Evolutionary conservation across 2,329 filamentous ascomycete genomes (phyloP), one percentile per base, ranked within the genome.

Genomic region (Aspergillus arachidicola): DNA sequence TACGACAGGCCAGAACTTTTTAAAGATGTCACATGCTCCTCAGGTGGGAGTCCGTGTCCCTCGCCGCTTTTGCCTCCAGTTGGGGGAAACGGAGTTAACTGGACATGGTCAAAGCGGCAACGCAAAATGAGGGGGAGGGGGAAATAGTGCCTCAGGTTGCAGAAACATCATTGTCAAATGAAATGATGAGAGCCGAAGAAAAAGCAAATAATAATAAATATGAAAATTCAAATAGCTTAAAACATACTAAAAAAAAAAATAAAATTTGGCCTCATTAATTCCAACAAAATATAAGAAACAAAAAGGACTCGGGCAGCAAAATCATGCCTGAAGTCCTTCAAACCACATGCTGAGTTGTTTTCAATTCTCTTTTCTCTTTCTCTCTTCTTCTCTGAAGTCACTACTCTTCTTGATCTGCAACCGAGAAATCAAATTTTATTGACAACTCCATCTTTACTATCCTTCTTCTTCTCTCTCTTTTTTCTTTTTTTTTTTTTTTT

Each of bases 61-160:
- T n/a, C 16, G 66, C 66, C 53, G 65, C 64, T 66, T 63, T 63
- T 60, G 46, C 34, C 9, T 28, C 46, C 14, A 23, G 12, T 38
- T 26, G 21, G 21, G 45, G 21, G 12, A 28, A 6, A 14, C 12
- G 43, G 43, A 46, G 16, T 26, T 28, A 28, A 28, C 26, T 19
- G n/a, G 23, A 38, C 19, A 28, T 3, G 21, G 30, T 55, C 38
- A 69, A 66, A 66, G 67, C 67, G 57, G 69, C 69, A 43, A 48
- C 19, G 9, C 30, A 58, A 36, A 69, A 70, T 56, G 69, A 69
- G 67, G 69, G 69, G 69, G 64, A 65, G 60, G 68, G 66, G 67
- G 50, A 59, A 30, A 45, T 7, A 36, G 34, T 36, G 64, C 64
- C 59, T 66, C 46, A 69, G 67, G 57, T 59, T 23, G 36, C 28